phyloP scores from a whole-genome alignment of 2,329 filamentous ascomycete genomes.

The Capronia americana region DNA sequence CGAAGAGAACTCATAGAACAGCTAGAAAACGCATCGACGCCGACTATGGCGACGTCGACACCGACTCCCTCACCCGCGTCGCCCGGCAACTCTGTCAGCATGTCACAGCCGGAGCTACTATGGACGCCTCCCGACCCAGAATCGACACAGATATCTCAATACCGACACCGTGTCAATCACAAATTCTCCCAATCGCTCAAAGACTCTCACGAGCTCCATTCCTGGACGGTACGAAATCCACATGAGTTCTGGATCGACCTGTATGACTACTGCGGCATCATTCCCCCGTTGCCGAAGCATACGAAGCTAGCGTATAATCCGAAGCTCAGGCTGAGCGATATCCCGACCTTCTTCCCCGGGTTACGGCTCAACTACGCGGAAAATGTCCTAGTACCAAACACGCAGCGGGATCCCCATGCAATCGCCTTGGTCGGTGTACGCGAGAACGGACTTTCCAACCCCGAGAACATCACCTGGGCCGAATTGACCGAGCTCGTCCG shows the following conservation, averaged over 20 bases:
- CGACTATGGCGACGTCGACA: neutral
- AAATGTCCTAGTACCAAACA: conserved; percentile 46
- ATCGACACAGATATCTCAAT: conserved; percentile 35
- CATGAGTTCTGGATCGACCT: conserved; percentile 54
- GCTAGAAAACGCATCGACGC: neutral
- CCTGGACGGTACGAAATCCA: conserved; percentile 49
- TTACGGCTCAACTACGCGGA: conserved; percentile 50
- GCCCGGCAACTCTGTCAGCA: too few species aligned
- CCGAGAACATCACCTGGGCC: conserved; percentile 47
- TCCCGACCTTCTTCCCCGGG: conserved; percentile 50
- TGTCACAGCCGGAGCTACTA: conserved; percentile 17
- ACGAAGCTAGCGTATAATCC: conserved; percentile 49
- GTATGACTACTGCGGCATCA: conserved; percentile 48
- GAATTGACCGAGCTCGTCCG: conserved; percentile 50
- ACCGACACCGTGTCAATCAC: conserved; percentile 35
- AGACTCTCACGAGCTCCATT: conserved; percentile 47
- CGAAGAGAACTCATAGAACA: conserved; percentile 6
- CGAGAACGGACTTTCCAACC: conserved; percentile 47
- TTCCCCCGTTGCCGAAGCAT: conserved; percentile 43
- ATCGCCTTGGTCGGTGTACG: conserved; percentile 50
- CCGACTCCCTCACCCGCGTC: neutral
- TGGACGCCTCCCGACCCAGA: conserved; percentile 36
- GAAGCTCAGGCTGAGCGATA: conserved; percentile 45
- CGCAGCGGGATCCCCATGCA: conserved; percentile 44
- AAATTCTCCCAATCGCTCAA: conserved; percentile 31